Evolutionary conservation across 495 filamentous ascomycete genomes (phyloP).

Genomic region (Aspergillus sclerotioniger): DNA sequence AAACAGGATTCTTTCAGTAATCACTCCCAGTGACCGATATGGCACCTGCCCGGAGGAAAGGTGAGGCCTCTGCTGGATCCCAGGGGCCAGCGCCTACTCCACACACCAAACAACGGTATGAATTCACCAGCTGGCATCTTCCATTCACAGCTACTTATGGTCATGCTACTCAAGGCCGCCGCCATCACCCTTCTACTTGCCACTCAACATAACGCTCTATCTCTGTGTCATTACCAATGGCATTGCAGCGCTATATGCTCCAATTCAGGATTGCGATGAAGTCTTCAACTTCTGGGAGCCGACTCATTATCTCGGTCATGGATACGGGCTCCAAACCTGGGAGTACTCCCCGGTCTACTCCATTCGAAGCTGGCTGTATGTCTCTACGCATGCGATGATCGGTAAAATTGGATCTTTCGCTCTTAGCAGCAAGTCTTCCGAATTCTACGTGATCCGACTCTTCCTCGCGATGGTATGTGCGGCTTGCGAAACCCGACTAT

Average conservation of each 20-base stretch:
- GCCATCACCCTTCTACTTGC: slow-evolving; percentile 60
- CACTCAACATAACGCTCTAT: slow-evolving; percentile 73
- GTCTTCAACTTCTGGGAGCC: slow-evolving; percentile 99
- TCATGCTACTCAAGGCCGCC: slow-evolving; percentile 34
- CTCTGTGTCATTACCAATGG: slow-evolving; percentile 69
- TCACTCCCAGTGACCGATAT: slow-evolving; percentile 4
- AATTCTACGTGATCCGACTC: slow-evolving; percentile 85
- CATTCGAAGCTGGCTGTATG: slow-evolving; percentile 94
- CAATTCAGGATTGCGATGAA: slow-evolving; percentile 98
- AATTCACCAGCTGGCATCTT: slow-evolving; percentile 1
- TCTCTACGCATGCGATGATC: slow-evolving; percentile 75
- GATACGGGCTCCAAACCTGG: slow-evolving; percentile 96
- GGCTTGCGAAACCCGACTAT: slow-evolving; percentile 76
- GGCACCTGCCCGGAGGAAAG: slow-evolving; percentile 14
- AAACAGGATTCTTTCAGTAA: background rate
- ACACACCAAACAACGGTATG: slow-evolving; percentile 35
- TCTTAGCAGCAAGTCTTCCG: slow-evolving; percentile 56
- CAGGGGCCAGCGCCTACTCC: slow-evolving; percentile 11
- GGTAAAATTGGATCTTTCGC: slow-evolving; percentile 63
- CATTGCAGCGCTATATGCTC: slow-evolving; percentile 76
- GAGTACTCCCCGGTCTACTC: slow-evolving; percentile 96
- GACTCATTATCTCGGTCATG: slow-evolving; percentile 88
- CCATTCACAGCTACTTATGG: slow-evolving; percentile 5
- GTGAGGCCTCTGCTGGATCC: slow-evolving; percentile 10
- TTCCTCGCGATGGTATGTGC: slow-evolving; percentile 74